These are phyloP conservation scores for Phytophthora capsici DNA, from an alignment of 352 stramenopile genomes.

Conservation along the genomic window DNA sequence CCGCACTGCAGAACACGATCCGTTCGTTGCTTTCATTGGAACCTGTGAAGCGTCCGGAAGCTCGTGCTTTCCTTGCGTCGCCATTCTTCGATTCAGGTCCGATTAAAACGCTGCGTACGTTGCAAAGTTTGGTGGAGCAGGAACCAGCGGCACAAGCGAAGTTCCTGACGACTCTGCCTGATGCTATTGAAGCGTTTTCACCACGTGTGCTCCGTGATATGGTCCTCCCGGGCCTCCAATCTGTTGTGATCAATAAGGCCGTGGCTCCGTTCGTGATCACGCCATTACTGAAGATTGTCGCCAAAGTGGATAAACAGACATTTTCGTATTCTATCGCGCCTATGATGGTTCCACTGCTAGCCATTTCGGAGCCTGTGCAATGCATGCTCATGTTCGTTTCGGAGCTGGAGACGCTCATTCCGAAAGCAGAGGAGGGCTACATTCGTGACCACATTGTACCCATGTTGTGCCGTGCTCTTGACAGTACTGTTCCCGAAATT, in stretches of 20 bases:
- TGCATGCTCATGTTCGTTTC: conserved; percentile 93
- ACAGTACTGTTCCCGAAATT: conserved; percentile 87
- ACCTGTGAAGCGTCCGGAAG: conserved; percentile 66
- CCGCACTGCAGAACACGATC: conserved; percentile 87
- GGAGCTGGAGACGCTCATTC: conserved; percentile 80
- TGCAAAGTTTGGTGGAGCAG: conserved; percentile 87
- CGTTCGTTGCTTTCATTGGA: conserved; percentile 73
- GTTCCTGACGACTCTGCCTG: conserved; percentile 75
- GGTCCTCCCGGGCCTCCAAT: conserved; percentile 81
- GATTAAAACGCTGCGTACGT: conserved; percentile 81
- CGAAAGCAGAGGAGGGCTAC: conserved; percentile 88
- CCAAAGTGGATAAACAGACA: conserved; percentile 87
- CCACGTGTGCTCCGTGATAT: conserved; percentile 84
- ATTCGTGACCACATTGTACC: conserved; percentile 90
- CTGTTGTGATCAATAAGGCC: conserved; percentile 85
- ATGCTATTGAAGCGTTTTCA: conserved; percentile 82
- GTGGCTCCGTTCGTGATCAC: conserved; percentile 90
- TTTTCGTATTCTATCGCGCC: conserved; percentile 78
- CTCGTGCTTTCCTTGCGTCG: conserved; percentile 78
- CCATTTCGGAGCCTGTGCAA: conserved; percentile 87
- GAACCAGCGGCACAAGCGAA: conserved; percentile 83
- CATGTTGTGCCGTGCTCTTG: conserved; percentile 84
- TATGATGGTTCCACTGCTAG: conserved; percentile 84
- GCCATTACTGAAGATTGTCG: conserved; percentile 88
- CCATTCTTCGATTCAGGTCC: conserved; percentile 88